Conservation (phyloP, 163 green algal genomes). For the Chlamydomonas reinhardtii region DNA sequence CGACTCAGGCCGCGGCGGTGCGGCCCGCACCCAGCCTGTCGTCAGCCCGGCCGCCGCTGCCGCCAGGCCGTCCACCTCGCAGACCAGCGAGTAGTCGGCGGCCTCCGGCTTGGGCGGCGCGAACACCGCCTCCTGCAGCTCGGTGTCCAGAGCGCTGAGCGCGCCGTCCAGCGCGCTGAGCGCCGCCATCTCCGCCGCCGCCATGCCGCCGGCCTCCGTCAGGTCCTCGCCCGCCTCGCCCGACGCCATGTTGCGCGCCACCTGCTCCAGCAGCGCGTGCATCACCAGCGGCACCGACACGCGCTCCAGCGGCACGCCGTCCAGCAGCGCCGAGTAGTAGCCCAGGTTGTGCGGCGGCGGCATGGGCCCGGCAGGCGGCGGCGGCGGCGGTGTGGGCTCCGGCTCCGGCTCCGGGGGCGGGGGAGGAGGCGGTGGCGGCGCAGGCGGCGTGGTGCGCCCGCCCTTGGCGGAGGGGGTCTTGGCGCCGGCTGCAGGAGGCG, state of each 20-base stretch:
- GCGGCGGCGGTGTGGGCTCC: background rate
- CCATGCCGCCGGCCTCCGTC: constrained; percentile 32
- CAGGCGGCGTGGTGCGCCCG: background rate
- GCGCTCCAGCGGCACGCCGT: constrained; percentile 61
- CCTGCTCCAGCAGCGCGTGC: constrained; percentile 73
- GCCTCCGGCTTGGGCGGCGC: background rate
- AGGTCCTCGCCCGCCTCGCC: constrained; percentile 41
- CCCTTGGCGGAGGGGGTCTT: background rate
- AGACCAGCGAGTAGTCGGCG: constrained; percentile 31
- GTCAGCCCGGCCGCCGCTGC: constrained; percentile 48
- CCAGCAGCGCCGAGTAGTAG: constrained; percentile 58
- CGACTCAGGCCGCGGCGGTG: constrained; percentile 19
- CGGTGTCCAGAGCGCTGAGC: constrained; percentile 11
- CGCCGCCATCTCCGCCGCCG: constrained; percentile 40
- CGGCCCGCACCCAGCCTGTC: constrained; percentile 37
- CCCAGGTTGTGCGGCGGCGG: constrained; percentile 11
- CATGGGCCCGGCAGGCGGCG: background rate
- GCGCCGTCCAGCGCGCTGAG: constrained; percentile 42
- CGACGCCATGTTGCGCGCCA: constrained; percentile 50
- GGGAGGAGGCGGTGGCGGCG: background rate
- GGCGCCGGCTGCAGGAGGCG: background rate
- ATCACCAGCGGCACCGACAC: constrained; percentile 66
- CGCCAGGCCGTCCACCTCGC: constrained; percentile 46
- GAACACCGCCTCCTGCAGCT: constrained; percentile 20
- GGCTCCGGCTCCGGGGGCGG: background rate